phyloP scores from a whole-genome alignment of 2,329 filamentous ascomycete genomes.

The Stromatinia cepivora region DNA sequence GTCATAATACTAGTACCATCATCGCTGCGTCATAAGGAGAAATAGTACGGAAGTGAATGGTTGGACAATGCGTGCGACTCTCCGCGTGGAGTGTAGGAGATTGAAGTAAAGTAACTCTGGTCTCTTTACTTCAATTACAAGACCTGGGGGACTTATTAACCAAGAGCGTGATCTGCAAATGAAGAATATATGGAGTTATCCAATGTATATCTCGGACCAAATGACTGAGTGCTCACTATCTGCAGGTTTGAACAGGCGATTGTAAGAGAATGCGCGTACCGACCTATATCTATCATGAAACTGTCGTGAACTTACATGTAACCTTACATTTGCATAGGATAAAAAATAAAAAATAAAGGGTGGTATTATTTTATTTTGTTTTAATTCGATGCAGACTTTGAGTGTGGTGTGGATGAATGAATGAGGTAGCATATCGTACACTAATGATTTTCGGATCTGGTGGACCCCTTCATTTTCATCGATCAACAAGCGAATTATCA shows the following conservation, averaged over 20 bases:
- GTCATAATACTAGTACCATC: conserved; percentile 10
- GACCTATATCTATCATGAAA: conserved; percentile 18
- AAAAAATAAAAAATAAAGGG: not conserved
- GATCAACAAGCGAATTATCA: conserved; percentile 5
- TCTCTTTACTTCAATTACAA: not conserved
- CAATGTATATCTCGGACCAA: conserved; percentile 10
- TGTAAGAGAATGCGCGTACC: conserved; percentile 16
- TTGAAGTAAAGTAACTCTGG: not conserved
- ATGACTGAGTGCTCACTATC: not conserved
- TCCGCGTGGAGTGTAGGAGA: not conserved
- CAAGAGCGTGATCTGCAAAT: conserved; percentile 4
- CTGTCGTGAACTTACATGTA: conserved; percentile 12
- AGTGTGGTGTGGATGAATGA: not conserved
- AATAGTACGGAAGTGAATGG: not conserved
- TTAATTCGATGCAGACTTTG: not conserved
- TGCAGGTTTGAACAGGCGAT: conserved; percentile 11
- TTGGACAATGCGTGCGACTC: conserved; percentile 10
- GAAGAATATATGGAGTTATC: conserved; percentile 3
- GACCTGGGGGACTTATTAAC: not conserved
- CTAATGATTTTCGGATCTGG: conserved; percentile 5
- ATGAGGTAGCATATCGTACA: not conserved
- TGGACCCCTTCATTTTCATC: conserved; percentile 6
- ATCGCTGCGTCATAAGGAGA: conserved; percentile 1
- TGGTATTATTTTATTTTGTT: not conserved
- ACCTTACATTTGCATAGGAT: not conserved